These are phyloP conservation scores for Fusarium subtropicale DNA, from an alignment of 2,329 filamentous ascomycete genomes.

Conservation along the genomic window DNA sequence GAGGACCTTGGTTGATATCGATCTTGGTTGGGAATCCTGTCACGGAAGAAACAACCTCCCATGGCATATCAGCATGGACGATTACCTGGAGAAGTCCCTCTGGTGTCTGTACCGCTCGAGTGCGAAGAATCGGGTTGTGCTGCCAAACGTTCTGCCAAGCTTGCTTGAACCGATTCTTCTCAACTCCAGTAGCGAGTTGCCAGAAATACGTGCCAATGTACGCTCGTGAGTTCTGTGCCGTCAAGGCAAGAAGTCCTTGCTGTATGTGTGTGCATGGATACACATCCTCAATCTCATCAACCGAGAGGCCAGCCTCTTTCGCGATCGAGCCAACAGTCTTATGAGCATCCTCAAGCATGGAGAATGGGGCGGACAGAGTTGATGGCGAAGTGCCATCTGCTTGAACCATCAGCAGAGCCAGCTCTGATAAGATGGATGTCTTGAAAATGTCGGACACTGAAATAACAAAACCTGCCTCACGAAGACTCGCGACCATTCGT, in stretches of 20 bases:
- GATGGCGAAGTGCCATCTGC: neutral
- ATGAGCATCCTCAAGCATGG: neutral
- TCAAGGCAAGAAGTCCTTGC: constrained; percentile 4
- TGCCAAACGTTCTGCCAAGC: neutral
- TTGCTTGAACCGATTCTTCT: neutral
- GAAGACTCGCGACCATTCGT: neutral
- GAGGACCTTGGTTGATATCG: neutral
- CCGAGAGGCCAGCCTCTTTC: neutral
- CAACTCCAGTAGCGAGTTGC: neutral
- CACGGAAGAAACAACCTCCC: neutral
- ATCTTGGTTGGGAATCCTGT: neutral
- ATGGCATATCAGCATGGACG: neutral
- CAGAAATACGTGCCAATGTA: constrained; percentile 9
- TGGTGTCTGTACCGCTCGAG: neutral
- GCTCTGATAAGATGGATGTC: neutral
- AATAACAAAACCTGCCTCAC: neutral
- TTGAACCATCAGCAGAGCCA: neutral
- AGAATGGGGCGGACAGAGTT: neutral
- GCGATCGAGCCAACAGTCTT: neutral
- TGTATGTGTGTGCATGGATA: constrained; percentile 11
- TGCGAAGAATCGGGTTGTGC: neutral
- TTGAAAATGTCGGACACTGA: constrained; percentile 10
- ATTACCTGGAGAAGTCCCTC: neutral
- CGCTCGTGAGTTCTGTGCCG: neutral
- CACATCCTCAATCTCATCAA: neutral